phyloP scores from a whole-genome alignment of 371 early-diverging fungal genomes.

The Syncephalastrum monosporum region DNA sequence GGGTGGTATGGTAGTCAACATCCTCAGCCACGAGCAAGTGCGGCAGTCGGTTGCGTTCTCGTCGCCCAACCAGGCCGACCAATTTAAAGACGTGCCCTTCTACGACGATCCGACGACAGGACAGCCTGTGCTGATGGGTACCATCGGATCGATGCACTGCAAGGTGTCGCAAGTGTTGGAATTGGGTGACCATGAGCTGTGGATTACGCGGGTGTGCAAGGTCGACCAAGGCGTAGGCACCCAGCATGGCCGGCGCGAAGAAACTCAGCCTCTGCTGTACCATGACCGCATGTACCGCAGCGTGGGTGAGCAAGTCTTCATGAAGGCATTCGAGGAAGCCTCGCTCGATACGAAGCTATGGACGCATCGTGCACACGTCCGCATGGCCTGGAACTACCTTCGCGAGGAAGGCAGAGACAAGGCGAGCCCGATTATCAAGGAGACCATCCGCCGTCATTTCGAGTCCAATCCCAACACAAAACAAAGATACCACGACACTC shows the following conservation, averaged over 20 bases:
- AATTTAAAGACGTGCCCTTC: conserved; percentile 59
- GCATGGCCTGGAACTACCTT: conserved; percentile 67
- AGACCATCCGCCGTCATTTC: conserved; percentile 44
- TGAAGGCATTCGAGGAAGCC: conserved; percentile 52
- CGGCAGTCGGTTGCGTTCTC: conserved; percentile 65
- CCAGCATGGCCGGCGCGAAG: conserved; percentile 40
- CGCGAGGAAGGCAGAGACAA: conserved; percentile 39
- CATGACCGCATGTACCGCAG: conserved; percentile 65
- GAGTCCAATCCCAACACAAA: conserved; percentile 33
- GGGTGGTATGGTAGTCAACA: conserved; percentile 62
- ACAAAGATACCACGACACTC: conserved; percentile 56
- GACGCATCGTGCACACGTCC: conserved; percentile 62
- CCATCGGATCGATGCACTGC: conserved; percentile 67
- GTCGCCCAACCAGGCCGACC: conserved; percentile 49
- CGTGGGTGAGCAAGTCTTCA: conserved; percentile 59
- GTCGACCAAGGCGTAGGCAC: conserved; percentile 60
- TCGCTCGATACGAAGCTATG: conserved; percentile 43
- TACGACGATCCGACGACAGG: conserved; percentile 51
- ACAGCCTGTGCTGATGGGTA: conserved; percentile 60
- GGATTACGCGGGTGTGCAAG: conserved; percentile 61
- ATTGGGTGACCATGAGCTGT: conserved; percentile 70
- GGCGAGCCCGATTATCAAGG: conserved; percentile 46
- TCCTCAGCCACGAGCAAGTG: conserved; percentile 59
- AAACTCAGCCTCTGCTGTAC: conserved; percentile 58
- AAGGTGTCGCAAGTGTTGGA: conserved; percentile 41